These are phyloP conservation scores for Heliamphora exappendiculata DNA, from an alignment of 148 eudicot species.

Conservation along the genomic window DNA sequence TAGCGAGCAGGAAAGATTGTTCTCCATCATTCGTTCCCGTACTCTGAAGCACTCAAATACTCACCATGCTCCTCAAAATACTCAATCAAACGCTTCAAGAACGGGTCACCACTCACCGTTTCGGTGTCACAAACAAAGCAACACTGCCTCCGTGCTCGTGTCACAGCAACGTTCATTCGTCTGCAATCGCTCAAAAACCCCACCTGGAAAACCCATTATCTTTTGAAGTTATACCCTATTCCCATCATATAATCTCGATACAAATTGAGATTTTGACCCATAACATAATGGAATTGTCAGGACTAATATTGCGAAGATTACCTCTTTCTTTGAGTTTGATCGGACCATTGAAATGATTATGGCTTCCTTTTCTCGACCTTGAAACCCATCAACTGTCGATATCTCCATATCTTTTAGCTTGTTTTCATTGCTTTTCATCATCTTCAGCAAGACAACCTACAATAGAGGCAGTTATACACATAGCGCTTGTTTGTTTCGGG, in stretches of 20 bases:
- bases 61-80: constrained; percentile 94
- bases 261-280: background rate
- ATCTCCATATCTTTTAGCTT: constrained; percentile 84
- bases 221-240: background rate
- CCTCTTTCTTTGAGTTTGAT: constrained; percentile 95
- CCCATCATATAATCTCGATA: background rate
- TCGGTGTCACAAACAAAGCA: constrained; percentile 89
- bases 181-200: constrained; percentile 89
- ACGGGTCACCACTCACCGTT: constrained; percentile 77
- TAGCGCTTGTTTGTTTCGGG: too few relatives aligned
- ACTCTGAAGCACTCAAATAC: constrained; percentile 92
- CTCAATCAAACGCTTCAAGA: constrained; percentile 78
- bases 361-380: constrained; percentile 95
- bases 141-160: constrained; percentile 95
- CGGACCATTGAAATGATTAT: constrained; percentile 97
- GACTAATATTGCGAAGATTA: constrained; percentile 12
- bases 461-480: constrained; percentile 6
- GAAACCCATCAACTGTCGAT: constrained; percentile 97
- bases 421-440: constrained; percentile 59
- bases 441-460: constrained; percentile 76
- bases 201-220: constrained; percentile 41
- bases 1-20: background rate
- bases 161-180: constrained; percentile 98
- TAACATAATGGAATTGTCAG: background rate
- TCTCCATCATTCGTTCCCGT: constrained; percentile 33